Evolutionary conservation across 352 stramenopile species (phyloP).

Genomic region (Phytopythium cucurbitacearum): DNA sequence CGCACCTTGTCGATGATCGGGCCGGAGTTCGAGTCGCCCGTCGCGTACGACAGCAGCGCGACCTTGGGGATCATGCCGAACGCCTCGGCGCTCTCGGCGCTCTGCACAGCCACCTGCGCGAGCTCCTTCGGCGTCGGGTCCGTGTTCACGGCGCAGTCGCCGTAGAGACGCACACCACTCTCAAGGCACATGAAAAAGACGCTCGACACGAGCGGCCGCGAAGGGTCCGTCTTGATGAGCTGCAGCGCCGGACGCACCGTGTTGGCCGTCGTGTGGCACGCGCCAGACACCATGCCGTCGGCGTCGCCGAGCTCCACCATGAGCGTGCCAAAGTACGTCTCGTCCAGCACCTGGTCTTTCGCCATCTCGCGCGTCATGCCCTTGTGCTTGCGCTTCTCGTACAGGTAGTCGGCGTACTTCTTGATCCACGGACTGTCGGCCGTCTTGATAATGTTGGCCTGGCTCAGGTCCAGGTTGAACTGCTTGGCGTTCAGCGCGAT

Average conservation of each 20-base stretch:
- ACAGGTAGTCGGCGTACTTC: conserved; percentile 57
- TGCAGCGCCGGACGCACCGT: conserved; percentile 87
- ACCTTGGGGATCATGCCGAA: conserved; percentile 83
- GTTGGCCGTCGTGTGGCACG: conserved; percentile 81
- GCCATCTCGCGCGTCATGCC: conserved; percentile 56
- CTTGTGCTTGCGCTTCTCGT: conserved; percentile 84
- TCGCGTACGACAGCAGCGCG: conserved; percentile 82
- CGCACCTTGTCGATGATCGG: conserved; percentile 85
- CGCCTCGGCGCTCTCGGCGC: conserved; percentile 63
- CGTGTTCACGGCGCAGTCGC: conserved; percentile 85
- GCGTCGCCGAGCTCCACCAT: conserved; percentile 80
- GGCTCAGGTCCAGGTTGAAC: conserved; percentile 56
- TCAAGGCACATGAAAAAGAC: conserved; percentile 88
- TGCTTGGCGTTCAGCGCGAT: conserved; percentile 65
- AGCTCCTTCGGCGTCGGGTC: conserved; percentile 69
- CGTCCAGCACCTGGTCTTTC: conserved; percentile 51
- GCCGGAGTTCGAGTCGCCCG: conserved; percentile 72
- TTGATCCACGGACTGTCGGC: conserved; percentile 39
- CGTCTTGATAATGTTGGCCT: conserved; percentile 59
- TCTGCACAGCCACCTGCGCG: conserved; percentile 76
- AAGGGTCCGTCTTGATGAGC: conserved; percentile 79
- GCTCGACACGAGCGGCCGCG: conserved; percentile 70
- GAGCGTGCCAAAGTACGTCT: conserved; percentile 84
- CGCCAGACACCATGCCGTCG: conserved; percentile 85
- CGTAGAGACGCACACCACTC: conserved; percentile 77